These are phyloP conservation scores for Talaromyces sp. DNA, from an alignment of 2,329 filamentous ascomycete species.

Conservation along the genomic window DNA sequence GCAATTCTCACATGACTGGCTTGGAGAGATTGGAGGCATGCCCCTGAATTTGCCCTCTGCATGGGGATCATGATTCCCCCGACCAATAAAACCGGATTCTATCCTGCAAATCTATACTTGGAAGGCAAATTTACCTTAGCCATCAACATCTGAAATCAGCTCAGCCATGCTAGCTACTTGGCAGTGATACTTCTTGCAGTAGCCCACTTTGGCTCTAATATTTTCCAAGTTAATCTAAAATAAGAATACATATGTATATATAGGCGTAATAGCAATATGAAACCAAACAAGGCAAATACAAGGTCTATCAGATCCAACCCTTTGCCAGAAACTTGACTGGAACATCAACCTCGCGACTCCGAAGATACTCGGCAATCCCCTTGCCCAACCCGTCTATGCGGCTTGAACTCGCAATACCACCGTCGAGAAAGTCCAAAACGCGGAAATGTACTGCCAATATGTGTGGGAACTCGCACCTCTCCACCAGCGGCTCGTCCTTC, in stretches of 20 bases:
- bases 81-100: too few species aligned
- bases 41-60: not conserved
- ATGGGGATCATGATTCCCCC: not conserved
- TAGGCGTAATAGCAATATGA: too few species aligned
- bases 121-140: too few species aligned
- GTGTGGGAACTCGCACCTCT: constrained; percentile 7
- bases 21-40: constrained; percentile 20
- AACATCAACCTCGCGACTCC: constrained; percentile 9
- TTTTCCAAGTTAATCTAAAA: too few species aligned
- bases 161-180: too few species aligned
- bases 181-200: too few species aligned
- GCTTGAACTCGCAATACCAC: constrained; percentile 13
- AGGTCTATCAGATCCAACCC: not conserved
- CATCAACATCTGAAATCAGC: too few species aligned
- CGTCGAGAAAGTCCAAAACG: constrained; percentile 12
- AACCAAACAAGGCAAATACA: too few species aligned
- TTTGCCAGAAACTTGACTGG: constrained; percentile 9
- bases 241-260: too few species aligned
- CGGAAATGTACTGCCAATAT: constrained; percentile 13
- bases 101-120: too few species aligned
- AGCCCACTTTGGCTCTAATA: too few species aligned
- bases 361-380: constrained; percentile 9
- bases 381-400: constrained; percentile 14
- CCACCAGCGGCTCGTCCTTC: not conserved
- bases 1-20: constrained; percentile 30